Evolutionary conservation across 2,329 filamentous ascomycete genomes (phyloP).

Genomic region (Cadophora luteo-olivacea): DNA sequence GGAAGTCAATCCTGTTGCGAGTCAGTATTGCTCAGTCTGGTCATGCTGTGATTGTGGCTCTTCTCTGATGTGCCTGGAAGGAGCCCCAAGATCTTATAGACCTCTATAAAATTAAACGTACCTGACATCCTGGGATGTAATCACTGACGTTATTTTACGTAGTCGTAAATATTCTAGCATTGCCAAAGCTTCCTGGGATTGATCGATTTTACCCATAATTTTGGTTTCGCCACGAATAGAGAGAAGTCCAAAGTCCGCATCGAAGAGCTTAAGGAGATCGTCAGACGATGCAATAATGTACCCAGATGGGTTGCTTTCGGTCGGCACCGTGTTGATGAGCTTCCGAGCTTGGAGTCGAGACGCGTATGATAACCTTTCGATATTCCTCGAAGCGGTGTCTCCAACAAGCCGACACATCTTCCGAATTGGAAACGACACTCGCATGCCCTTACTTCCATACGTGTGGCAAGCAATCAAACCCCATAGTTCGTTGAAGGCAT

Average conservation of each 20-base stretch:
- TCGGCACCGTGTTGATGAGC: slow-evolving; percentile 84
- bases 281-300: slow-evolving; percentile 92
- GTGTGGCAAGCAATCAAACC: slow-evolving; percentile 86
- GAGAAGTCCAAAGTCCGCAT: slow-evolving; percentile 84
- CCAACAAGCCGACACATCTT: slow-evolving; percentile 92
- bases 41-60: not conserved
- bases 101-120: not conserved
- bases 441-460: slow-evolving; percentile 79
- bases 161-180: slow-evolving; percentile 86
- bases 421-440: slow-evolving; percentile 88
- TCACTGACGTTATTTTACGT: slow-evolving; percentile 74
- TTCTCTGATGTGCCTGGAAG: not conserved
- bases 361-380: slow-evolving; percentile 86
- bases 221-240: slow-evolving; percentile 91
- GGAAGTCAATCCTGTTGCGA: slow-evolving; percentile 69
- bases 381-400: slow-evolving; percentile 85
- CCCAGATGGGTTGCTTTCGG: slow-evolving; percentile 81
- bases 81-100: too few species aligned
- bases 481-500: slow-evolving; percentile 85
- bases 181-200: slow-evolving; percentile 82
- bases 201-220: slow-evolving; percentile 75
- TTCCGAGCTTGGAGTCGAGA: slow-evolving; percentile 85
- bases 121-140: slow-evolving; percentile 76
- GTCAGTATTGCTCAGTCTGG: not conserved
- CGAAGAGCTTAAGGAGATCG: slow-evolving; percentile 81